Conservation (phyloP, 768 basidiomycete species). For the Collybiopsis confluens region DNA sequence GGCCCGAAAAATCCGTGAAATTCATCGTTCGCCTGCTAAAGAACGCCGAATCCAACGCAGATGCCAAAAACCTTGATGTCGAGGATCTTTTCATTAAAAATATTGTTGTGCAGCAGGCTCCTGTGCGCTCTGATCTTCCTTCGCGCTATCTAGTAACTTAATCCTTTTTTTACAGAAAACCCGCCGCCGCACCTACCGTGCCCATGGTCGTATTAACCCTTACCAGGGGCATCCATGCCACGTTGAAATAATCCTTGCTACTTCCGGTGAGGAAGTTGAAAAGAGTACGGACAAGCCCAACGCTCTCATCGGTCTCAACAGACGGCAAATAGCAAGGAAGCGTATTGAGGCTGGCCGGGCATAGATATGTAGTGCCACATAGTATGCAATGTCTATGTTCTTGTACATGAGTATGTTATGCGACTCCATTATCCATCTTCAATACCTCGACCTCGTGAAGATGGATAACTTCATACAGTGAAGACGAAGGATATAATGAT, state of each 20-base stretch:
- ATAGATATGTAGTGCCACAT: slow-evolving; percentile 26
- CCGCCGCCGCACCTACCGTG: slow-evolving; percentile 98
- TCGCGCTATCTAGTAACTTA: not conserved
- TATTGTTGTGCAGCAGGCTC: slow-evolving; percentile 98
- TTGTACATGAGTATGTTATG: slow-evolving; percentile 7
- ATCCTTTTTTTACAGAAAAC: slow-evolving; percentile 65
- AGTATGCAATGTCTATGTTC: slow-evolving; percentile 19
- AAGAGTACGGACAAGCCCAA: slow-evolving; percentile 82
- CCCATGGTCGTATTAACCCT: slow-evolving; percentile 96
- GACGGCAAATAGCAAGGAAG: slow-evolving; percentile 82
- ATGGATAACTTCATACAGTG: no score
- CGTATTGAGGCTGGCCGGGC: slow-evolving; percentile 80
- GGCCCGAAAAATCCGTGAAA: slow-evolving; percentile 98
- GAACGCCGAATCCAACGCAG: slow-evolving; percentile 99
- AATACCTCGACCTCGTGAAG: not conserved
- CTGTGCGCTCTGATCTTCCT: slow-evolving; percentile 51
- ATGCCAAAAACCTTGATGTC: slow-evolving; percentile 91
- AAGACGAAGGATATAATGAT: no score
- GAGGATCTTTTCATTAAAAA: slow-evolving; percentile 94
- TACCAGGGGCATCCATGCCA: slow-evolving; percentile 98
- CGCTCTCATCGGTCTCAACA: slow-evolving; percentile 66
- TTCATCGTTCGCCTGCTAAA: slow-evolving; percentile 93
- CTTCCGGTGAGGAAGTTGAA: slow-evolving; percentile 79
- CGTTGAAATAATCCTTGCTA: slow-evolving; percentile 89
- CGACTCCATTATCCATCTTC: not conserved